Base-by-base conservation (phyloP, 257 asterid genomes). In the Solanum arcanum region DNA sequence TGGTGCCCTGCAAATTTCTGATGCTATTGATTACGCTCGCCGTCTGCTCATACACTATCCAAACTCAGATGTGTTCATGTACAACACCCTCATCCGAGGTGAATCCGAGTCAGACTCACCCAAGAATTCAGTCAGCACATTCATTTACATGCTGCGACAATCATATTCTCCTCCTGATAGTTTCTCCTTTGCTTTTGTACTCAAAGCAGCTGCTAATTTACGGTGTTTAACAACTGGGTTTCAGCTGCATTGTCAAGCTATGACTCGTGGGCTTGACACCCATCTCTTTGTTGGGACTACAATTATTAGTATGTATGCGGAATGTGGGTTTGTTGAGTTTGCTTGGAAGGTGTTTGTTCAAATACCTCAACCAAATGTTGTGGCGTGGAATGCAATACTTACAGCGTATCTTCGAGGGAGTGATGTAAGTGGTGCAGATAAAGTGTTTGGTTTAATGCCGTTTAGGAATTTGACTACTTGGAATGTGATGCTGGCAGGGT, bases 401-500 rank as follows among this genome's bases (percentile, higher is more conserved):
- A 95, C 97, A 23, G 96, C 94, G 85, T 94, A 90, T 89, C 90
- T 93, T 52, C 88, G 98, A 92, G 90, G 92, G 42, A 87, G 86
- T 35, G 95, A 95, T 44, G 85, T 92, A 7, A 56, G 74, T 52
- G 93, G 96, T 33, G 97, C 94, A 0, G 93, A 97, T 88, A 83
- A 86, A 46, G 88, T 94, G 87, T 97, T 92, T 83, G 29, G 46
- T 86, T 83, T 56, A 85, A 95, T 93, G 93, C 98, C 98, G 7
- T 90, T 87, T 18, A 93, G 91, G 92, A 89, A 92, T 88, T 90
- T 88, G 90, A 90, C 93, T 29, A 92, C 98, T 16, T 92, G 89
- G 90, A 97, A 97, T 88, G 78, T 95, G 89, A 94, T 97, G 99
- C 96, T 97, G 23, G 97, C 94, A 0, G 98, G 97, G 86, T 94